Conservation (phyloP, 2,329 filamentous ascomycete genomes). For the Penicillium sp. region DNA sequence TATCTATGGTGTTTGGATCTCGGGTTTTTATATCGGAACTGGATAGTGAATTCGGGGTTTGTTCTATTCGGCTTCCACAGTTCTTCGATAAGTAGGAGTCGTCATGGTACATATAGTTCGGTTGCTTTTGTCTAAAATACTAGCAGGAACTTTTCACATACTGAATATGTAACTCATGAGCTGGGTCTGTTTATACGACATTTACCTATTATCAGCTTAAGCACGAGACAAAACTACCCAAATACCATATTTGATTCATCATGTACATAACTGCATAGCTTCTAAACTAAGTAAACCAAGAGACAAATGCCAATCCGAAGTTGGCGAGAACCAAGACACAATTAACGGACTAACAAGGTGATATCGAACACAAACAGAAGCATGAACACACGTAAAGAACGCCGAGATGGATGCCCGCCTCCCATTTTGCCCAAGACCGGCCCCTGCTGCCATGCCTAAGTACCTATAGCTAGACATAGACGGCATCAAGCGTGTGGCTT, state of each 20-base stretch:
- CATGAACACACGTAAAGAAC: slow-evolving; percentile 9
- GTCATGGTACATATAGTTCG: not conserved
- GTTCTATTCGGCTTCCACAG: not conserved
- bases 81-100: too few species aligned
- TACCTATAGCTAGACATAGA: not conserved
- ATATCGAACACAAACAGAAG: not conserved
- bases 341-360: not conserved
- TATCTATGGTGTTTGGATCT: not conserved
- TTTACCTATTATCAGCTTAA: not conserved
- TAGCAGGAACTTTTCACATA: not conserved
- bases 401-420: slow-evolving; percentile 19
- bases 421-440: slow-evolving; percentile 1
- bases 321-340: not conserved
- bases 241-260: slow-evolving; percentile 7
- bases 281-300: slow-evolving; percentile 1
- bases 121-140: not conserved
- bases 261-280: slow-evolving; percentile 9
- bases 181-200: not conserved
- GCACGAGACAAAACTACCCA: not conserved
- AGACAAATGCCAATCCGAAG: not conserved
- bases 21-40: not conserved
- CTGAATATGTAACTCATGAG: not conserved
- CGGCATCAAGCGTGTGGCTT: slow-evolving; percentile 7
- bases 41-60: not conserved
- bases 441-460: not conserved